Percentiles rank a stretch among this genome's conserved stretches.
These are phyloP conservation scores for Cladophialophora bantiana DNA, from an alignment of 2,329 filamentous ascomycete species.

Conservation along the genomic window DNA sequence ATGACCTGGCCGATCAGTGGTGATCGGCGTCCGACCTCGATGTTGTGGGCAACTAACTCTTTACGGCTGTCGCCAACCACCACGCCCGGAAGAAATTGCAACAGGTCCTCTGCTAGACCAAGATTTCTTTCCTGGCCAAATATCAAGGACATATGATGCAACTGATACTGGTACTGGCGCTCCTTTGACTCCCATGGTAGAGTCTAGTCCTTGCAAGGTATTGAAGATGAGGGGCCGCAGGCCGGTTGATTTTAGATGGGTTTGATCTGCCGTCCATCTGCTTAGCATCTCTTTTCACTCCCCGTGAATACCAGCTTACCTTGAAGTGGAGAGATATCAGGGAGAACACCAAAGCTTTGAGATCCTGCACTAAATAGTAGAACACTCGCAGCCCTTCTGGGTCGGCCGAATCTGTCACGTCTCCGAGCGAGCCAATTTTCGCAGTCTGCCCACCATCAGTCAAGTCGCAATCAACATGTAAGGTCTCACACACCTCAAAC, in stretches of 20 bases:
- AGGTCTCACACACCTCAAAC: conserved; percentile 74
- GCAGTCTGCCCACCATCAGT: conserved; percentile 71
- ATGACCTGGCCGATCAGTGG: neutral
- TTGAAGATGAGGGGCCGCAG: neutral
- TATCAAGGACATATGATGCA: neutral
- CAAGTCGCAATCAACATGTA: neutral
- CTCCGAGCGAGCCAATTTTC: conserved; percentile 95
- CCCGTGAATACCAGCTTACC: conserved; percentile 51
- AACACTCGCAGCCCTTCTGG: conserved; percentile 96
- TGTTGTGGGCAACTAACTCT: neutral
- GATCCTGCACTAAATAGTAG: conserved; percentile 96
- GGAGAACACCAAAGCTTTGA: conserved; percentile 96
- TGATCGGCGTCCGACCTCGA: neutral
- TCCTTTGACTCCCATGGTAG: neutral
- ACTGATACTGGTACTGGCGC: neutral
- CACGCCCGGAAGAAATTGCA: neutral
- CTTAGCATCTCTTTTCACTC: conserved; percentile 15
- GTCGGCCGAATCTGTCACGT: conserved; percentile 94
- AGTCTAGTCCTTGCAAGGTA: neutral
- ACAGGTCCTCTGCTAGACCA: neutral
- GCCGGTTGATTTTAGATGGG: conserved; percentile 51
- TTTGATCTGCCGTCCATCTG: conserved; percentile 55
- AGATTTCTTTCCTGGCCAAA: neutral
- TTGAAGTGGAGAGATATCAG: conserved; percentile 98
- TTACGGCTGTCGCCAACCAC: neutral